Base-by-base conservation (phyloP, 2,329 filamentous ascomycete species). In the Diaporthe sp. region DNA sequence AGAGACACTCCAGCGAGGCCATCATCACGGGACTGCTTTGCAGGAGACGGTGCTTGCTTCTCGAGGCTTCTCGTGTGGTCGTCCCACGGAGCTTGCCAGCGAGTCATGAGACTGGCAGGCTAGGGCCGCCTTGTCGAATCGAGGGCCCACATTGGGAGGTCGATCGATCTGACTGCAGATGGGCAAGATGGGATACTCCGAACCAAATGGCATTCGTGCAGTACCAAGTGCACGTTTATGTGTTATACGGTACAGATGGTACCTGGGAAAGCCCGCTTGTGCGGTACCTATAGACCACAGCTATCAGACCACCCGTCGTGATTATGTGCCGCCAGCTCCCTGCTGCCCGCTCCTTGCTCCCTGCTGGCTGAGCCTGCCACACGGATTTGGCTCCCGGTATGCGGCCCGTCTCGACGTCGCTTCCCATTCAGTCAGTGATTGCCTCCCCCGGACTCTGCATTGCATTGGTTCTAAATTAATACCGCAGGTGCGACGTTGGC, bases 121-220 rank as follows among this genome's bases (percentile, higher is more conserved):
- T 4, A 69, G 49, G 65, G n/a, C 46, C 13, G 46, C 34, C 65
- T 31, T 42, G 49, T 39, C 65, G 49, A 31, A 69, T 53, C 46
- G 44, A 28, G 46, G 46, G 65, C 49, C 65, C 65, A 69, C 65
- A 28, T 28, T 68, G 46, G 46, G 19, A 53, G 53, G 65, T 25
- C 65, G 65, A 69, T 69, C 65, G 65, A 69, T 69, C 65, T 69
- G 65, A 55, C 34, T 55, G 46, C 65, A 68, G 62, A 55, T 55
- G 53, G n/a, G 55, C 55, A 58, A 58, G 55, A 53, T 53, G 46
- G 31, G 65, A 69, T 69, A 55, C n/a, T 69, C 49, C n/a, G 46
- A 22, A 31, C 15, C 6, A 42, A 22, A 53, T 39, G 46, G 44
- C 28, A 39, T 39, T 25, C 28, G 28, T 34, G 28, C 25, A n/a